phyloP scores from a whole-genome alignment of 1,284 basidiomycete genomes.

The Ceraceosorus guamensis region DNA sequence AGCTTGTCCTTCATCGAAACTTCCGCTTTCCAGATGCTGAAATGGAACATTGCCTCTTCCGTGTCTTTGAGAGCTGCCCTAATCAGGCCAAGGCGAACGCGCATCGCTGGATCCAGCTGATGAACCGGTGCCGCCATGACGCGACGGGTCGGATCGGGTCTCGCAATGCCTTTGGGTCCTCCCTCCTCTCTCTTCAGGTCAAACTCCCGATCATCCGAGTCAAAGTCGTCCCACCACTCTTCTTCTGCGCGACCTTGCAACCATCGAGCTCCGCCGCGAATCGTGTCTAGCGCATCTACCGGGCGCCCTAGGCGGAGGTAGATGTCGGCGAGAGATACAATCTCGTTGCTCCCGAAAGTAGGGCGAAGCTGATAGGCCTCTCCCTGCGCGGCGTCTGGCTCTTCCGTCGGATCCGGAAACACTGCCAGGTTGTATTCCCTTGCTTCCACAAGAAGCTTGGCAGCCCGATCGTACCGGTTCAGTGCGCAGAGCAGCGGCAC shows the following conservation, averaged over 20 bases:
- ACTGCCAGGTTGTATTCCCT: constrained; percentile 51
- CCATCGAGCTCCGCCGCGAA: constrained; percentile 76
- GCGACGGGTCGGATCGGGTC: constrained; percentile 35
- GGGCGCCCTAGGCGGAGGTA: constrained; percentile 66
- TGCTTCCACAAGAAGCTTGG: constrained; percentile 61
- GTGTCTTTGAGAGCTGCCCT: constrained; percentile 69
- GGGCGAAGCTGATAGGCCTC: not conserved
- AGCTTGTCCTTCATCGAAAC: no score
- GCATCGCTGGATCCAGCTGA: constrained; percentile 68
- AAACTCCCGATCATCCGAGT: constrained; percentile 80
- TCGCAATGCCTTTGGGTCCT: constrained; percentile 15
- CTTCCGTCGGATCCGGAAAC: constrained; percentile 37
- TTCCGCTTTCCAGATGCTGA: no score
- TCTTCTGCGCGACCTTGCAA: constrained; percentile 71
- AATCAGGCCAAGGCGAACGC: constrained; percentile 77
- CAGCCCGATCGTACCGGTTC: constrained; percentile 61
- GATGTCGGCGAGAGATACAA: constrained; percentile 72
- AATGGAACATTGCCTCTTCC: constrained; percentile 66
- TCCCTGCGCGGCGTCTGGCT: constrained; percentile 4
- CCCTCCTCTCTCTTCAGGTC: constrained; percentile 52
- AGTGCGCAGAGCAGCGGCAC: constrained; percentile 69
- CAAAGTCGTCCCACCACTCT: constrained; percentile 66
- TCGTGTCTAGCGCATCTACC: constrained; percentile 62
- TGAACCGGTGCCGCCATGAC: constrained; percentile 52
- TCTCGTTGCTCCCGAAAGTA: constrained; percentile 49